Conservation (phyloP, 352 stramenopile genomes). For the Pythium aquatile region DNA sequence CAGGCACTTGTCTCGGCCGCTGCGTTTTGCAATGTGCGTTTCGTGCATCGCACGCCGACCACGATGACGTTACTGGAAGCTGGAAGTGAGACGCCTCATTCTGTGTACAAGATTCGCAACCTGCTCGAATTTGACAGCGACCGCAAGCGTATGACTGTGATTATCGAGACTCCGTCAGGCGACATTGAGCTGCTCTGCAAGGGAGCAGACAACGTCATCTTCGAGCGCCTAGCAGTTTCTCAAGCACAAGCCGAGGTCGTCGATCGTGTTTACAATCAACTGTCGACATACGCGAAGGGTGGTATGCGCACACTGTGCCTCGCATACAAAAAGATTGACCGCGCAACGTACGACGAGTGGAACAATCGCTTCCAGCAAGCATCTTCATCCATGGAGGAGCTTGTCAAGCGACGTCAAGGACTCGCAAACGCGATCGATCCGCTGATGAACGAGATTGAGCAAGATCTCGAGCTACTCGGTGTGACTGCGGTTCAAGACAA, state of each 20-base stretch:
- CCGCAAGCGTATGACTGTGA: constrained; percentile 97
- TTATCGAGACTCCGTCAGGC: constrained; percentile 80
- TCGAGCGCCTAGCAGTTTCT: constrained; percentile 47
- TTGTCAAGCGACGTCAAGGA: constrained; percentile 69
- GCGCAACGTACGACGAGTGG: constrained; percentile 55
- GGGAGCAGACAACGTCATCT: constrained; percentile 80
- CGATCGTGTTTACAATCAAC: constrained; percentile 48
- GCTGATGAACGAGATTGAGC: constrained; percentile 84
- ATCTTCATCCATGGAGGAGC: constrained; percentile 59
- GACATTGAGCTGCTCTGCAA: constrained; percentile 73
- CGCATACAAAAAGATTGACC: constrained; percentile 57
- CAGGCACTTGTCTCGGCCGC: constrained; percentile 75
- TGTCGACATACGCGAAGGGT: constrained; percentile 62
- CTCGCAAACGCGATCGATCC: constrained; percentile 66
- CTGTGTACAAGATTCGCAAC: constrained; percentile 89
- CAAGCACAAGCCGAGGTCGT: constrained; percentile 16
- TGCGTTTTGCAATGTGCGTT: constrained; percentile 74
- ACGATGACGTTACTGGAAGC: constrained; percentile 54
- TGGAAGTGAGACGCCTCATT: constrained; percentile 26
- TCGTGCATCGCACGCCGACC: constrained; percentile 71
- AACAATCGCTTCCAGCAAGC: constrained; percentile 53
- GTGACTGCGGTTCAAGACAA: constrained; percentile 94
- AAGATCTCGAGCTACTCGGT: constrained; percentile 74
- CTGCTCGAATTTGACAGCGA: constrained; percentile 97
- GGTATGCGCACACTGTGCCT: constrained; percentile 83